Base-by-base conservation (phyloP, 2,329 filamentous ascomycete species). In the Cordyceps javanica region DNA sequence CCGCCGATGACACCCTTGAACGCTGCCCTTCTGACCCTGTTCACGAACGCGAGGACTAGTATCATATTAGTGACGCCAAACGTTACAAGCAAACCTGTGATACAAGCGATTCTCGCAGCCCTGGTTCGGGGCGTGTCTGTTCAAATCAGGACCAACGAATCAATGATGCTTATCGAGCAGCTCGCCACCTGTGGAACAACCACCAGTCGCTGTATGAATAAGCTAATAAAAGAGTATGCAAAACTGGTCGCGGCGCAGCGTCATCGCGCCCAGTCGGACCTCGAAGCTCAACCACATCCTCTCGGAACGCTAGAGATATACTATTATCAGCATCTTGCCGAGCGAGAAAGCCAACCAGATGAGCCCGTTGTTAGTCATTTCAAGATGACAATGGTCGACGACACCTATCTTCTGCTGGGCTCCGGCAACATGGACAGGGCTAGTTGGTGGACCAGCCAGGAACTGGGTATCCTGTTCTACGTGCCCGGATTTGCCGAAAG, bases 391-490 rank as follows among this genome's bases (percentile, higher is more conserved):
- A 78, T 91, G 55, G 81, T 93, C 3, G 90, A 95, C 68, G 77
- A 77, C 1, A 76, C 84, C 60, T 82, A 85, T 21, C 76, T 86
- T 1, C 77, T 94, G 1, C 73, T 94, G 3, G 90, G 90, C 0
- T 92, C 88, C 19, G 90, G 89, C 1, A 95, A 95, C 68, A 83
- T 92, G 78, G 90, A 95, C 71, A 81, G 90, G 1, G 89, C 90
- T 8, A 92, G 88, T 67, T 94, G 89, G 88, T 92, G 83, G 71
- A 94, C 90, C 5, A 92, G 88, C 69, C 90, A 94, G 71, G 90
- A 95, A 72, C 74, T 94, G 23, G 90, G 90, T 1, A 75, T 94
- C 30, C 65, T 85, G 41, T 79, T 85, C 56, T 72, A 79, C 45
- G 72, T 73, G n/a, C 73, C 73, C 3, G 69, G 65, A 0, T 71